Percentiles rank a stretch among this genome's conserved stretches.
Conservation (phyloP, 2,329 filamentous ascomycete genomes). For the Fusarium siculi region DNA sequence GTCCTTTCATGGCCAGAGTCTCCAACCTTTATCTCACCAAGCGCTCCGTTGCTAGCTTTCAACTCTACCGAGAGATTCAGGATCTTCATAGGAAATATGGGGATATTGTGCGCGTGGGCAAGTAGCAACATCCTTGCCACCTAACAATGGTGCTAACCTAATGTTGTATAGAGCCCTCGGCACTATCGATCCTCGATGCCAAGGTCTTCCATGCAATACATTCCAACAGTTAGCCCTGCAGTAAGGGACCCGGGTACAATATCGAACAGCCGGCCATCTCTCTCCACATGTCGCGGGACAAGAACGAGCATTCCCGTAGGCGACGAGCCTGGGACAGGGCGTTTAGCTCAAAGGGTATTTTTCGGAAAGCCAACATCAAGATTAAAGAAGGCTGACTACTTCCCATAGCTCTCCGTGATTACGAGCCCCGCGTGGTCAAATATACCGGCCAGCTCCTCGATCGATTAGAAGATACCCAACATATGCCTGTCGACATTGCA, state of each 20-base stretch:
- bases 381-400: fast-evolving
- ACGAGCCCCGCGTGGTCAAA: neutral
- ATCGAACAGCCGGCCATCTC: neutral
- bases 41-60: neutral
- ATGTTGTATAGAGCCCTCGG: neutral
- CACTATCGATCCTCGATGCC: neutral
- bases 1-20: neutral
- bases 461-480: neutral
- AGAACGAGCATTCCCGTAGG: neutral
- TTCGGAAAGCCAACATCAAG: fast-evolving
- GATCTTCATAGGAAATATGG: neutral
- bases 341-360: neutral
- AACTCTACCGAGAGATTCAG: neutral
- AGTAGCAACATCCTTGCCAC: fast-evolving
- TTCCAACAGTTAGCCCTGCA: neutral
- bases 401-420: neutral
- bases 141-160: fast-evolving
- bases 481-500: fast-evolving
- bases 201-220: neutral
- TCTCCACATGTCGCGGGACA: neutral
- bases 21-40: neutral
- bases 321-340: neutral
- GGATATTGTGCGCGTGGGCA: neutral
- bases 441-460: neutral
- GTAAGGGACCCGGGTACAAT: neutral